Conservation (phyloP, 768 basidiomycete species). For the Exsudoporus frostii region DNA sequence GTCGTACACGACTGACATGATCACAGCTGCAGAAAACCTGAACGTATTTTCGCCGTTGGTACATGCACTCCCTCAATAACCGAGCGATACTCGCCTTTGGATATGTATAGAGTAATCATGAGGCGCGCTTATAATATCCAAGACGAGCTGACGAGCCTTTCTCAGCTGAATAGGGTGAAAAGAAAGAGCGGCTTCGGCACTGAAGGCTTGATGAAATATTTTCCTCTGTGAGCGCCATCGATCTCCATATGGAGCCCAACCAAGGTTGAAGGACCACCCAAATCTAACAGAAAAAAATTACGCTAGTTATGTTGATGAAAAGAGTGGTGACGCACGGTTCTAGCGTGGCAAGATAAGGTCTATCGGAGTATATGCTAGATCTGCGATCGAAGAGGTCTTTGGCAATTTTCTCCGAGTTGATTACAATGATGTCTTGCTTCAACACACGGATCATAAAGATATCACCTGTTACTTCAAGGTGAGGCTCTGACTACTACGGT, state of each 20-base stretch:
- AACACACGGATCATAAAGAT: slow-evolving; percentile 21
- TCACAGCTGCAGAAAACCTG: slow-evolving; percentile 35
- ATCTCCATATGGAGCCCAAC: slow-evolving; percentile 18
- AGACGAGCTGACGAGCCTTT: slow-evolving; percentile 18
- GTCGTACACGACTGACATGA: slow-evolving; percentile 42
- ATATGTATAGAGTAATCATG: slow-evolving; percentile 1
- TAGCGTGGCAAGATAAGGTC: slow-evolving; percentile 11
- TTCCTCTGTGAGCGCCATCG: slow-evolving; percentile 23
- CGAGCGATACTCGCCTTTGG: slow-evolving; percentile 2
- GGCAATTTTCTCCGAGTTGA: slow-evolving; percentile 28
- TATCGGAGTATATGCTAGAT: slow-evolving; percentile 28
- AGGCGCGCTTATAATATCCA: slow-evolving; percentile 13
- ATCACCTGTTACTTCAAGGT: slow-evolving; percentile 8
- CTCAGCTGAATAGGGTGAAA: slow-evolving; percentile 20
- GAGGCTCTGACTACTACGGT: not conserved
- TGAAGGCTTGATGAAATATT: slow-evolving; percentile 23
- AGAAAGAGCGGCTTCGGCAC: slow-evolving; percentile 10
- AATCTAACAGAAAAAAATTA: slow-evolving; percentile 8
- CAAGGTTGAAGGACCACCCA: slow-evolving; percentile 20
- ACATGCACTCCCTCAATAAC: no score
- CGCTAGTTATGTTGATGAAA: not conserved
- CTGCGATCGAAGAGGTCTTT: slow-evolving; percentile 28
- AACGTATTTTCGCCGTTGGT: not conserved
- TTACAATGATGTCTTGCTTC: slow-evolving; percentile 20
- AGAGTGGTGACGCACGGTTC: slow-evolving; percentile 10